phyloP scores from a whole-genome alignment of 2,329 filamentous ascomycete genomes.

The Xylariaceae sp. region DNA sequence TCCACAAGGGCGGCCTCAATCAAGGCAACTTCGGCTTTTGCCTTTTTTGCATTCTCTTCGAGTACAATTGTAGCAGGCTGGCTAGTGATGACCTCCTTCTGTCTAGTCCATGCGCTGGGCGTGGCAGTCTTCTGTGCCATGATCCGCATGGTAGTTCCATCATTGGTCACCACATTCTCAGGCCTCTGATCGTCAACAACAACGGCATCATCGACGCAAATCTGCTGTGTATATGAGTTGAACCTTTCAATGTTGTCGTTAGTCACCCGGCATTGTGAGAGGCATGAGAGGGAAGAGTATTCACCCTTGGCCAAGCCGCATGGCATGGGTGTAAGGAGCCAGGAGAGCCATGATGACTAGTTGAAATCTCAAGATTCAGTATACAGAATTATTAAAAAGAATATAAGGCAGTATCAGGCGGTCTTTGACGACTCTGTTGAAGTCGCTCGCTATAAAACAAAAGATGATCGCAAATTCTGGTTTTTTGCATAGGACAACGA shows the following conservation, averaged over 20 bases:
- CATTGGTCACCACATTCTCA: conserved; percentile 1
- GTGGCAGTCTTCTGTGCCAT: background rate
- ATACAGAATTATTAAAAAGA: background rate
- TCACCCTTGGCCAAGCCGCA: conserved; percentile 1
- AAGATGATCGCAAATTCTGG: background rate
- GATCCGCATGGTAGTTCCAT: conserved; percentile 1
- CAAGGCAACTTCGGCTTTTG: background rate
- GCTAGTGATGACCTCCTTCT: conserved; percentile 1
- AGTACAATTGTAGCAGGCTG: background rate
- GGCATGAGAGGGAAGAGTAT: background rate
- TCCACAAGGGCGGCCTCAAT: background rate
- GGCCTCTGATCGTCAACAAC: background rate
- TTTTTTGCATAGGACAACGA: background rate
- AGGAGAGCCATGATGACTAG: background rate
- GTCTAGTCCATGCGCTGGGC: background rate
- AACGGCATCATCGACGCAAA: conserved; percentile 1
- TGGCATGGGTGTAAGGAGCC: background rate
- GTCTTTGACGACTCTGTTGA: background rate
- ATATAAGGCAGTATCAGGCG: background rate
- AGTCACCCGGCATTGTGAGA: background rate
- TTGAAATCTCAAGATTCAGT: background rate
- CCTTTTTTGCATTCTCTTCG: background rate
- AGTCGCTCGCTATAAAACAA: background rate
- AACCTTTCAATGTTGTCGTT: background rate
- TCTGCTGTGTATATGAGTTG: conserved; percentile 1